Conservation (phyloP, 129 eudicot species). For the Tanacetum coccineum region DNA sequence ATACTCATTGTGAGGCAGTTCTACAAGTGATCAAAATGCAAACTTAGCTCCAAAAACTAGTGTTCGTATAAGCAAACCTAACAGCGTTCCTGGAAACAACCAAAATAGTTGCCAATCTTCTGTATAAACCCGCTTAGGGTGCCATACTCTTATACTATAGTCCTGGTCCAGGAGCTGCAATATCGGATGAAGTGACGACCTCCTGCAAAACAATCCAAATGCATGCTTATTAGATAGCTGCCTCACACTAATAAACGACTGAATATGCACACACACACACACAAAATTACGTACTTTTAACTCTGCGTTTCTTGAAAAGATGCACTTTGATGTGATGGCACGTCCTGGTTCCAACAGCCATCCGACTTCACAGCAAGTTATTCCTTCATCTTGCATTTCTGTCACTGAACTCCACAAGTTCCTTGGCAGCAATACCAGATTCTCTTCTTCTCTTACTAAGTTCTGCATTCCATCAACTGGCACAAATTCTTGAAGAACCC, state of each 20-base stretch:
- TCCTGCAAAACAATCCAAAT: constrained; percentile 44
- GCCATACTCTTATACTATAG: background rate
- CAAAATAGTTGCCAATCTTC: background rate
- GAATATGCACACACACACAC: background rate
- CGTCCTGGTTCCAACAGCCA: constrained; percentile 68
- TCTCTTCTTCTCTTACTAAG: constrained; percentile 35
- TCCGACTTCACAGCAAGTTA: constrained; percentile 68
- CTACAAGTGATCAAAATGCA: constrained; percentile 19
- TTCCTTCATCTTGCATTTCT: constrained; percentile 43
- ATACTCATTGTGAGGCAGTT: constrained; percentile 17
- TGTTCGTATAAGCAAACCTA: constrained; percentile 8
- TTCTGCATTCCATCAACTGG: constrained; percentile 30
- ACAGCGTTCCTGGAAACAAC: constrained; percentile 7
- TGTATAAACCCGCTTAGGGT: constrained; percentile 1
- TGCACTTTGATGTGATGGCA: constrained; percentile 73
- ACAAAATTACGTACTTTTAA: constrained; percentile 48
- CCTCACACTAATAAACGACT: too few species aligned
- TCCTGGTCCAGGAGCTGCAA: constrained; percentile 21
- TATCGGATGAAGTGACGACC: constrained; percentile 46
- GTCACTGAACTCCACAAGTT: constrained; percentile 80
- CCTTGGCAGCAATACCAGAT: constrained; percentile 64
- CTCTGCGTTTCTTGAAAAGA: constrained; percentile 49
- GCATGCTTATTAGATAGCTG: constrained; percentile 1
- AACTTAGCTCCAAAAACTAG: constrained; percentile 14
- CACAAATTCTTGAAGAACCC: constrained; percentile 41